Percentiles rank a stretch among this genome's conserved stretches.
These are phyloP conservation scores for Lagenidium giganteum DNA, from an alignment of 352 stramenopile species.

Conservation along the genomic window DNA sequence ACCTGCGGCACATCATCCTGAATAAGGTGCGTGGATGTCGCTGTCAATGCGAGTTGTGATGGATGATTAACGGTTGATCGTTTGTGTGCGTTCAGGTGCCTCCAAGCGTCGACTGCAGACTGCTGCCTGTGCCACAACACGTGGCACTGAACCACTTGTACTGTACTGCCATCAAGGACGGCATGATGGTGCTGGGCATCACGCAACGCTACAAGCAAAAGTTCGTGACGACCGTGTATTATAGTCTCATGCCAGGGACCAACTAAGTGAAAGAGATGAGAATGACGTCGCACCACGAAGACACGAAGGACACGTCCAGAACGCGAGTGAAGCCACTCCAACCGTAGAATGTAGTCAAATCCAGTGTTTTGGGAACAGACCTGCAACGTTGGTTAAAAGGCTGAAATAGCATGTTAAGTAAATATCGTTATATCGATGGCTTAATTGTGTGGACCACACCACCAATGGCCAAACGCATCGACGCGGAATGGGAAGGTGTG, in stretches of 20 bases:
- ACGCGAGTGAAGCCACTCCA: too few species aligned
- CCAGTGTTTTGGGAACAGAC: too few species aligned
- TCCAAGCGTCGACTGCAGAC: conserved; percentile 91
- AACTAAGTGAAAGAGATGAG: conserved; percentile 32
- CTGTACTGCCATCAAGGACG: conserved; percentile 98
- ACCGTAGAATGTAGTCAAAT: too few species aligned
- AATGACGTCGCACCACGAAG: too few species aligned
- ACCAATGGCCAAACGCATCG: too few species aligned
- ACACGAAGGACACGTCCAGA: too few species aligned
- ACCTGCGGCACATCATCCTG: conserved; percentile 99
- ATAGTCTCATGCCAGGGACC: conserved; percentile 88
- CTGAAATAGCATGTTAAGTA: too few species aligned
- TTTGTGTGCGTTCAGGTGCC: conserved; percentile 53
- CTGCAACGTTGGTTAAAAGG: too few species aligned
- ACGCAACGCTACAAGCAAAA: conserved; percentile 97
- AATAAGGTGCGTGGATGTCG: conserved; percentile 88
- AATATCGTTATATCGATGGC: too few species aligned
- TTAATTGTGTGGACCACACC: too few species aligned
- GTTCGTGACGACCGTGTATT: conserved; percentile 98
- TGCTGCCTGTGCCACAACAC: conserved; percentile 96
- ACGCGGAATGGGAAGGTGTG: too few species aligned
- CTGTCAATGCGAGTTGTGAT: background rate
- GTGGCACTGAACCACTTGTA: conserved; percentile 99
- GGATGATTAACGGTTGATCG: background rate
- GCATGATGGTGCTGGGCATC: conserved; percentile 99